phyloP scores from a whole-genome alignment of 2,329 filamentous ascomycete species.

The Setomelanomma holmii region DNA sequence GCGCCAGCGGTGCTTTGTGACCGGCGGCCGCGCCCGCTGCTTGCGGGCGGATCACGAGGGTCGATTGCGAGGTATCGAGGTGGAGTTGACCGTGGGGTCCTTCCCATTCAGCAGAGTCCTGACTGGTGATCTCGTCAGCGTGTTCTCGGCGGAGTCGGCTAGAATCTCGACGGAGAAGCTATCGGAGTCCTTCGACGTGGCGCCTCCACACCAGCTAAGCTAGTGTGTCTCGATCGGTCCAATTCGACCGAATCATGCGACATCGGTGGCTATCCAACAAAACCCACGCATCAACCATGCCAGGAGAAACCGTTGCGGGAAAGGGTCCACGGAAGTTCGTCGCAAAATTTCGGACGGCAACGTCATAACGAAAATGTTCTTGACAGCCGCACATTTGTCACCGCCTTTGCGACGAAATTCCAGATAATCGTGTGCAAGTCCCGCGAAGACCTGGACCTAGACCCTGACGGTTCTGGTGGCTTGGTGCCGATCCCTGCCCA shows the following conservation, averaged over 20 bases:
- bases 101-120: constrained; percentile 40
- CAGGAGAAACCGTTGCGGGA: background rate
- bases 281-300: background rate
- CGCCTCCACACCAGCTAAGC: background rate
- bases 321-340: background rate
- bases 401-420: background rate
- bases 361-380: background rate
- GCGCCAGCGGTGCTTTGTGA: constrained; percentile 47
- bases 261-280: constrained; percentile 24
- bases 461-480: background rate
- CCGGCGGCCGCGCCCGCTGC: constrained; percentile 28
- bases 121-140: constrained; percentile 37
- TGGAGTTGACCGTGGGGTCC: constrained; percentile 37
- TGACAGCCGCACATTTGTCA: background rate
- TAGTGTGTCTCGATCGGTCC: constrained; percentile 17
- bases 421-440: background rate
- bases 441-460: background rate
- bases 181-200: background rate
- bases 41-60: constrained; percentile 39
- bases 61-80: constrained; percentile 37
- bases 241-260: constrained; percentile 20
- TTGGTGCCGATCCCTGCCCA: constrained; percentile 26
- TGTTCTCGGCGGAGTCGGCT: constrained; percentile 5
- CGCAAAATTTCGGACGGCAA: background rate
- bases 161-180: background rate